A percentile compares a stretch with the other conserved stretches of the same genome.
phyloP scores from a whole-genome alignment of 768 basidiomycete genomes.

The Suillus alpinus region DNA sequence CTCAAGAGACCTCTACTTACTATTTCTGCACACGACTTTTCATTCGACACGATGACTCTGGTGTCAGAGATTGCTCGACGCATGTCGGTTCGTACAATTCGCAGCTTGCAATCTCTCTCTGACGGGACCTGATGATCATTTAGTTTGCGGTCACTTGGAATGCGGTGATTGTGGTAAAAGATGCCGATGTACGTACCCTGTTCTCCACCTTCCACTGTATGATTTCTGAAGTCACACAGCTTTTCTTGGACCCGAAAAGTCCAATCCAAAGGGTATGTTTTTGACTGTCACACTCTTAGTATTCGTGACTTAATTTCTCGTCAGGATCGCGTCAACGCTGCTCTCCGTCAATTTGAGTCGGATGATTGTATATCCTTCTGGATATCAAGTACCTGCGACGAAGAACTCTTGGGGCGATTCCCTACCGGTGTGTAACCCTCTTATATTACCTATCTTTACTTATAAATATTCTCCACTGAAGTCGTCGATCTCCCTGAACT shows the following conservation, averaged over 20 bases:
- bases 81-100: not conserved
- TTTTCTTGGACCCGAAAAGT: not conserved
- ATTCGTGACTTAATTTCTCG: not conserved
- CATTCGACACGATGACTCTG: not conserved
- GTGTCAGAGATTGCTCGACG: not conserved
- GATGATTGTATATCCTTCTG: constrained; percentile 1
- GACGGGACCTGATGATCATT: not conserved
- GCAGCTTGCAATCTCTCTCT: not conserved
- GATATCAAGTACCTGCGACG: not conserved
- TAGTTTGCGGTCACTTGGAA: constrained; percentile 1
- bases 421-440: not conserved
- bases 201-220: not conserved
- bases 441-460: too few species aligned
- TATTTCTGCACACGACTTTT: not conserved
- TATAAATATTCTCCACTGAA: not conserved
- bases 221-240: not conserved
- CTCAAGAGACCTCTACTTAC: not conserved
- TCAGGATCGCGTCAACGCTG: not conserved
- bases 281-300: not conserved
- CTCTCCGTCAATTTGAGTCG: not conserved
- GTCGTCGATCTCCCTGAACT: not conserved
- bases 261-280: not conserved
- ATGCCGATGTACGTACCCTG: not conserved
- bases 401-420: not conserved
- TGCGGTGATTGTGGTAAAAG: not conserved